Evolutionary conservation across 345 rosid species (phyloP).

Genomic region (Luvunga scandens): DNA sequence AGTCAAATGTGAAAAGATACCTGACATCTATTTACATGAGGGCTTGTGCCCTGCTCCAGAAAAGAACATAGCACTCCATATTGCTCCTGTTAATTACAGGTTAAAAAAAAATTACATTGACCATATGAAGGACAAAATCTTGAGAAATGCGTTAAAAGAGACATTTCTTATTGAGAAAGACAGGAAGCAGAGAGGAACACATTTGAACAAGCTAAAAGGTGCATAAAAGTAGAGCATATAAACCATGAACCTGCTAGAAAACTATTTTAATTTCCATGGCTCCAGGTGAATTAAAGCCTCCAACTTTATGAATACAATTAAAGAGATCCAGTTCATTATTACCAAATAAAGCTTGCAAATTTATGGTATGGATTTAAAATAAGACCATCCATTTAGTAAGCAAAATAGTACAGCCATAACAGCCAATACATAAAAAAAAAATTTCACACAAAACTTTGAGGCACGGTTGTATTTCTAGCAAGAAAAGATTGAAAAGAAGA

Average conservation of each 20-base stretch:
- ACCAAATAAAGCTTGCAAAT: background rate
- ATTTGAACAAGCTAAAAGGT: background rate
- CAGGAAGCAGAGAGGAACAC: background rate
- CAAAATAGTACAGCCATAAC: background rate
- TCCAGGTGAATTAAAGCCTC: background rate
- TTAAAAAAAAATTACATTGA: constrained; percentile 1
- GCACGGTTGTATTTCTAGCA: background rate
- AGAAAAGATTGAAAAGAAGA: background rate
- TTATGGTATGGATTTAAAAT: background rate
- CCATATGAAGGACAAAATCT: background rate
- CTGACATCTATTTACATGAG: constrained; percentile 71
- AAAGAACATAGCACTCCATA: constrained; percentile 54
- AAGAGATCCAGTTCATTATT: background rate
- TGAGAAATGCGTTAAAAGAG: background rate
- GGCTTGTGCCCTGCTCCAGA: constrained; percentile 50
- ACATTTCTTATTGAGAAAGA: background rate
- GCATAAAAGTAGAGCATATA: background rate
- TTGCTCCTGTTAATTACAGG: constrained; percentile 54
- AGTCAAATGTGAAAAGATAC: constrained; percentile 28
- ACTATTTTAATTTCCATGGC: background rate
- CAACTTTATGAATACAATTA: background rate
- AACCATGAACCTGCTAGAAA: background rate
- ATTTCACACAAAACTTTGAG: background rate
- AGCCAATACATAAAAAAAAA: background rate
- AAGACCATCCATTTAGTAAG: background rate